Percentiles rank a stretch among this genome's conserved stretches.
Evolutionary conservation across 371 early-diverging fungal genomes (phyloP).

Genomic region (Apophysomyces sp.): DNA sequence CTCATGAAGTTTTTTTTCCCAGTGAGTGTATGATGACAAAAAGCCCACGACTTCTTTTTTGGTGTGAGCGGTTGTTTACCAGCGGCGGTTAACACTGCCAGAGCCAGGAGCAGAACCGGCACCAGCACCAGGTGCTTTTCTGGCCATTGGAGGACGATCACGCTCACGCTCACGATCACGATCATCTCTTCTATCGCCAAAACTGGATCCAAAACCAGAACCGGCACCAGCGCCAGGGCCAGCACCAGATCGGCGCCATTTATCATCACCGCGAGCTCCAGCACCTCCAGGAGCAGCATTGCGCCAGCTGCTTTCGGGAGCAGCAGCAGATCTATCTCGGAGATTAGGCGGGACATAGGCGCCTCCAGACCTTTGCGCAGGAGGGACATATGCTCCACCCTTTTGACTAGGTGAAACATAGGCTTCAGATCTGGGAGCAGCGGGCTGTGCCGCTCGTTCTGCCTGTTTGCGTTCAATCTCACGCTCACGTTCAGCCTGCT

Average conservation of each 20-base stretch:
- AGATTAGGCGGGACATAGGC: too few relatives aligned
- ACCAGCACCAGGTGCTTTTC: background rate
- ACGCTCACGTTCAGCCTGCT: conserved; percentile 37
- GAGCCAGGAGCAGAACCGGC: background rate
- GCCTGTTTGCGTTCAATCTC: conserved; percentile 39
- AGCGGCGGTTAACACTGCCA: background rate
- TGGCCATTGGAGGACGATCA: background rate
- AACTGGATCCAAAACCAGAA: background rate
- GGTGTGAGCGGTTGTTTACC: background rate
- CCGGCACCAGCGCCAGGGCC: background rate
- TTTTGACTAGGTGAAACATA: background rate
- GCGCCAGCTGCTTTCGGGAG: conserved; percentile 12
- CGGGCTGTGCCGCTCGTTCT: conserved; percentile 3
- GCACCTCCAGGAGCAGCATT: conserved; percentile 2
- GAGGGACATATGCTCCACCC: conserved; percentile 21
- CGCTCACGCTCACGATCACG: background rate
- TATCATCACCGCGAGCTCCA: too few relatives aligned
- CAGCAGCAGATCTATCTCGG: conserved; percentile 8
- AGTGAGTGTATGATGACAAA: background rate
- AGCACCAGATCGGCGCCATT: background rate
- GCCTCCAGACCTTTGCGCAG: too few relatives aligned
- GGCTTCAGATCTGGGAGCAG: conserved; percentile 15
- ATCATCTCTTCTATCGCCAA: background rate
- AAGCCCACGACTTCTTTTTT: background rate
- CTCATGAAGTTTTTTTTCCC: background rate